Percentiles rank a stretch among this genome's conserved stretches.
These are phyloP conservation scores for Scenedesmus sp. DNA, from an alignment of 163 green algal genomes.

Conservation along the genomic window DNA sequence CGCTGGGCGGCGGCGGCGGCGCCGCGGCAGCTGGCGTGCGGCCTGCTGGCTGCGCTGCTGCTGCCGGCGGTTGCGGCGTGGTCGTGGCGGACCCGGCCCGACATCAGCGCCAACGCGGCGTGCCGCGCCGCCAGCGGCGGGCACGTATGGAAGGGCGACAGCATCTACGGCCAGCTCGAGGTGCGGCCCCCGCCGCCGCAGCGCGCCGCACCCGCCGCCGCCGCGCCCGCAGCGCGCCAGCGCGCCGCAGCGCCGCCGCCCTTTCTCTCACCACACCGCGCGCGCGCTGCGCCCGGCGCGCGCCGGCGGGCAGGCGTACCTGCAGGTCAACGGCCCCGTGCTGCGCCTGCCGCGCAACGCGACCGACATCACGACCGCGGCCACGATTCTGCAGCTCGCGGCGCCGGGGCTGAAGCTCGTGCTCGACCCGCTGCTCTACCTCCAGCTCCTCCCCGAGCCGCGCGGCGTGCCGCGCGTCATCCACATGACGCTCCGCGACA, in stretches of 20 bases:
- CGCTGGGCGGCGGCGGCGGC: no score
- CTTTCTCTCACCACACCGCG: background rate
- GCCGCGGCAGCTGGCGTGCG: no score
- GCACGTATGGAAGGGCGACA: constrained; percentile 18
- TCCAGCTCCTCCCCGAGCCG: background rate
- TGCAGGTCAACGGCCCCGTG: constrained; percentile 26
- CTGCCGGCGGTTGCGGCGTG: background rate
- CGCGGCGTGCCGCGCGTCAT: constrained; percentile 25
- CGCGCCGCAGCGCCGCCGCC: background rate
- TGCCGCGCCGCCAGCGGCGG: constrained; percentile 29
- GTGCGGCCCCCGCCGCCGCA: background rate
- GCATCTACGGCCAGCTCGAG: constrained; percentile 26
- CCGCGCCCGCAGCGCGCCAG: background rate
- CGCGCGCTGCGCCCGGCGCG: background rate
- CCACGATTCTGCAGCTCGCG: constrained; percentile 31
- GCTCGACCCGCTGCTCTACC: constrained; percentile 38
- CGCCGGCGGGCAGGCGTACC: constrained; percentile 10
- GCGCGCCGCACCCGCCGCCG: background rate
- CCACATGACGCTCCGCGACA: constrained; percentile 44
- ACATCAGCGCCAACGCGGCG: constrained; percentile 1
- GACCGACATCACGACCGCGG: constrained; percentile 32
- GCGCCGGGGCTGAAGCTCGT: constrained; percentile 10
- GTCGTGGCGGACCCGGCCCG: background rate
- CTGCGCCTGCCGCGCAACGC: constrained; percentile 10
- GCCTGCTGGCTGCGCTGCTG: no score